Evolutionary conservation across 1,139 yeast genomes (phyloP).

Genomic region (Candida sanyaensis): DNA sequence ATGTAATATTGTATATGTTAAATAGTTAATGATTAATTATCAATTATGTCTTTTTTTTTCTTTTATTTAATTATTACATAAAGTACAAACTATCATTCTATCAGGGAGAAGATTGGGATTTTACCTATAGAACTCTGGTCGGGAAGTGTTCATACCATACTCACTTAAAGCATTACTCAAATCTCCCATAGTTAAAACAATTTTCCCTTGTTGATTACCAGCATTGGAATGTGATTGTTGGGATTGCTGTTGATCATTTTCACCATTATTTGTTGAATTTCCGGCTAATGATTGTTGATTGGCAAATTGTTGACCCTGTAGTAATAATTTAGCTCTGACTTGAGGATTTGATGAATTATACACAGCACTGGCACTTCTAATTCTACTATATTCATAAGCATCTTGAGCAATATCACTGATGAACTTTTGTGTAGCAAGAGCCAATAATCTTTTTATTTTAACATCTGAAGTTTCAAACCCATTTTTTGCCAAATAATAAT

Average conservation of each 20-base stretch:
- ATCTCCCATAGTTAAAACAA: slow-evolving; percentile 86
- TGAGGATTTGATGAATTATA: slow-evolving; percentile 86
- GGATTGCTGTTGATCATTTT: slow-evolving; percentile 38
- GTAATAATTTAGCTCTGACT: slow-evolving; percentile 75
- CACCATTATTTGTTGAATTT: slow-evolving; percentile 39
- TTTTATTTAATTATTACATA: background rate
- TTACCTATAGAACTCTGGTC: slow-evolving; percentile 82
- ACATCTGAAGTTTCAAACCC: slow-evolving; percentile 85
- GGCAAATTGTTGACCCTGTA: slow-evolving; percentile 66
- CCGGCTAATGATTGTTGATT: slow-evolving; percentile 46
- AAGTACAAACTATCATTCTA: background rate
- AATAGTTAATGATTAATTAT: background rate
- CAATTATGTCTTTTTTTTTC: background rate
- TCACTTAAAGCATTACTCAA: slow-evolving; percentile 85
- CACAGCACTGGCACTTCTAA: slow-evolving; percentile 81
- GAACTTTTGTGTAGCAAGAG: slow-evolving; percentile 94
- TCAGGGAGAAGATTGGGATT: background rate
- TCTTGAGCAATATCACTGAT: slow-evolving; percentile 93
- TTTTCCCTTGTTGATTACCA: slow-evolving; percentile 70
- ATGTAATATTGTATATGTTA: slow-evolving; percentile 6
- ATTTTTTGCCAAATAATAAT: slow-evolving; percentile 83
- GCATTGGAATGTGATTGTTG: slow-evolving; percentile 41
- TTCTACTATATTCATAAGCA: slow-evolving; percentile 93
- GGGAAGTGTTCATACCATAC: slow-evolving; percentile 84
- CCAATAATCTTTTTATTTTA: slow-evolving; percentile 80